phyloP scores from a whole-genome alignment of 768 basidiomycete genomes.

The Lyophyllum shimeji region DNA sequence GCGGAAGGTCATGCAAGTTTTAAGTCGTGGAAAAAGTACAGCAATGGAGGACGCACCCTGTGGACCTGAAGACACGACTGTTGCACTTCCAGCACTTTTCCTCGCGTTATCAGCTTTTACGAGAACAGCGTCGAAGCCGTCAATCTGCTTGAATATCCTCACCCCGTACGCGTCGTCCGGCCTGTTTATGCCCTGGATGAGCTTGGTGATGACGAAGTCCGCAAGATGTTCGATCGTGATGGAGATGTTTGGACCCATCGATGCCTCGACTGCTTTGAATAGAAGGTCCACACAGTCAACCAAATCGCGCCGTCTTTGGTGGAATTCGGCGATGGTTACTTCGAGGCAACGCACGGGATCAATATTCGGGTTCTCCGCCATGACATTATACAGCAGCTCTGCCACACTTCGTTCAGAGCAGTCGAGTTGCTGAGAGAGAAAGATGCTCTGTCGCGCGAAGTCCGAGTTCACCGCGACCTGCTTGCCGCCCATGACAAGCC shows the following conservation, averaged over 20 bases:
- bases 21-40: background rate
- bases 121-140: conserved; percentile 54
- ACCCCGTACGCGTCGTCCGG: conserved; percentile 9
- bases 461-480: conserved; percentile 75
- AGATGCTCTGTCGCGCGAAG: conserved; percentile 74
- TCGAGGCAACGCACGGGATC: conserved; percentile 59
- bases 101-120: conserved; percentile 53
- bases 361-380: conserved; percentile 65
- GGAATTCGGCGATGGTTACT: conserved; percentile 62
- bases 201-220: conserved; percentile 46
- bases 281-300: conserved; percentile 71
- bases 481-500: conserved; percentile 59
- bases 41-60: conserved; percentile 40
- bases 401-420: conserved; percentile 84
- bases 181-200: conserved; percentile 29
- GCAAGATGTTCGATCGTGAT: conserved; percentile 51
- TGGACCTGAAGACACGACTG: conserved; percentile 51
- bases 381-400: conserved; percentile 62
- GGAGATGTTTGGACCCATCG: conserved; percentile 42
- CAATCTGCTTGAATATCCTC: conserved; percentile 64
- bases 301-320: conserved; percentile 66
- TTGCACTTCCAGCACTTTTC: conserved; percentile 64
- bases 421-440: conserved; percentile 78
- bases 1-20: conserved; percentile 1
- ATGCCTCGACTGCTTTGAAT: conserved; percentile 59